A percentile compares a stretch with the other conserved stretches of the same genome.
These are phyloP conservation scores for Tricharina praecox DNA, from an alignment of 495 filamentous ascomycete species.

Conservation along the genomic window DNA sequence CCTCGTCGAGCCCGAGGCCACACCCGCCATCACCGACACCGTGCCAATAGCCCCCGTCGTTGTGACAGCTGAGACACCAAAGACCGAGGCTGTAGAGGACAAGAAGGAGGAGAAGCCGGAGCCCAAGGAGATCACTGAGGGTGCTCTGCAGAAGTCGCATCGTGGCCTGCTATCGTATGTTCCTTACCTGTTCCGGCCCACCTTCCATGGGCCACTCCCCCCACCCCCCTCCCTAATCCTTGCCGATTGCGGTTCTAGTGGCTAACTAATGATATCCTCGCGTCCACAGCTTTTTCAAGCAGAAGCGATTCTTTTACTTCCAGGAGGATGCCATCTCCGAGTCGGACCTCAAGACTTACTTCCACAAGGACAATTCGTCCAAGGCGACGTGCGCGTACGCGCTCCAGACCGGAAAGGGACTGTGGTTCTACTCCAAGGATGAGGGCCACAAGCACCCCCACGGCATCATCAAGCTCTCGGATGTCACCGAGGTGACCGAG, in stretches of 20 bases:
- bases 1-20: conserved; percentile 31
- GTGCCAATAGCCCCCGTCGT: conserved; percentile 28
- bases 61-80: conserved; percentile 31
- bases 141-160: conserved; percentile 28
- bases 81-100: conserved; percentile 31
- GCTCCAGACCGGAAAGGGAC: conserved; percentile 82
- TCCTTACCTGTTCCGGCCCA: not conserved
- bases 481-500: conserved; percentile 61
- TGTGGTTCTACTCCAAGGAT: conserved; percentile 82
- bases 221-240: too few relatives aligned
- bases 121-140: conserved; percentile 52
- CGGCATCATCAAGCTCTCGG: conserved; percentile 70
- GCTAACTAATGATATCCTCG: conserved; percentile 9
- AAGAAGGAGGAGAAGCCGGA: conserved; percentile 37
- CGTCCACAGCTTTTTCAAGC: conserved; percentile 22
- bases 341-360: conserved; percentile 55
- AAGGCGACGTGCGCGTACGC: conserved; percentile 77
- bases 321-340: conserved; percentile 60
- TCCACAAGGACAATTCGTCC: conserved; percentile 75
- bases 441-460: conserved; percentile 64
- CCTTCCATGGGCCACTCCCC: too few relatives aligned
- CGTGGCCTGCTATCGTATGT: conserved; percentile 75
- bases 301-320: conserved; percentile 88
- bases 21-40: conserved; percentile 32
- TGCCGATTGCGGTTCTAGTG: not conserved